Conservation (phyloP, 805 yeast genomes). For the Candida insectorum region DNA sequence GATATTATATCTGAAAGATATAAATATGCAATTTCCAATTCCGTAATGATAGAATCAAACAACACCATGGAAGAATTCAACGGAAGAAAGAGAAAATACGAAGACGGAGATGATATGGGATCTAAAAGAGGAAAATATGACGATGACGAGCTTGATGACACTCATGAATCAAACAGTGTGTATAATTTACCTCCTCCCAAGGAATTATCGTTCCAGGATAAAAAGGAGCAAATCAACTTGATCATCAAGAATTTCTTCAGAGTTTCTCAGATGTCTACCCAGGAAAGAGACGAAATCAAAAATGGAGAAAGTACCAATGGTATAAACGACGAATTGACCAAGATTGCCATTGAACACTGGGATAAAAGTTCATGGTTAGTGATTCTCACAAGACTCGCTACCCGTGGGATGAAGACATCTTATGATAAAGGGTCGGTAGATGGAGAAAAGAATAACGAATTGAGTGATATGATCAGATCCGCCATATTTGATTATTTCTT, state of each 20-base stretch:
- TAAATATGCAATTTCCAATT: conserved; percentile 28
- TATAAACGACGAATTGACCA: conserved; percentile 51
- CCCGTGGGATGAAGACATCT: conserved; percentile 62
- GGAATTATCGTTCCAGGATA: conserved; percentile 48
- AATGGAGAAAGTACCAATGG: conserved; percentile 14
- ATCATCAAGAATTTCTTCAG: conserved; percentile 59
- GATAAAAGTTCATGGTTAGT: conserved; percentile 71
- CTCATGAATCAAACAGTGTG: conserved; percentile 36
- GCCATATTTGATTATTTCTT: conserved; percentile 71
- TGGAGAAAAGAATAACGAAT: conserved; percentile 28
- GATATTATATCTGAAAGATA: conserved; percentile 70
- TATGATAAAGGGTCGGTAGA: conserved; percentile 18
- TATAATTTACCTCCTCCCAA: conserved; percentile 59
- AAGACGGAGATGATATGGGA: conserved; percentile 4
- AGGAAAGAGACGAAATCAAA: conserved; percentile 15
- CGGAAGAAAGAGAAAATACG: conserved; percentile 2
- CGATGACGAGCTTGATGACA: conserved; percentile 18
- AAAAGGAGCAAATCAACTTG: conserved; percentile 52
- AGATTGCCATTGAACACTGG: conserved; percentile 51
- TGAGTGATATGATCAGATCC: conserved; percentile 62
- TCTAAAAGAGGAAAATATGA: conserved; percentile 15
- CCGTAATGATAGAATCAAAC: neutral
- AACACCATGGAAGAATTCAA: conserved; percentile 2
- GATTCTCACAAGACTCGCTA: conserved; percentile 70
- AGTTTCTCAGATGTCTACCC: conserved; percentile 33